These are phyloP conservation scores for Metschnikowia lochheadii DNA, from an alignment of 805 yeast species.

Conservation along the genomic window DNA sequence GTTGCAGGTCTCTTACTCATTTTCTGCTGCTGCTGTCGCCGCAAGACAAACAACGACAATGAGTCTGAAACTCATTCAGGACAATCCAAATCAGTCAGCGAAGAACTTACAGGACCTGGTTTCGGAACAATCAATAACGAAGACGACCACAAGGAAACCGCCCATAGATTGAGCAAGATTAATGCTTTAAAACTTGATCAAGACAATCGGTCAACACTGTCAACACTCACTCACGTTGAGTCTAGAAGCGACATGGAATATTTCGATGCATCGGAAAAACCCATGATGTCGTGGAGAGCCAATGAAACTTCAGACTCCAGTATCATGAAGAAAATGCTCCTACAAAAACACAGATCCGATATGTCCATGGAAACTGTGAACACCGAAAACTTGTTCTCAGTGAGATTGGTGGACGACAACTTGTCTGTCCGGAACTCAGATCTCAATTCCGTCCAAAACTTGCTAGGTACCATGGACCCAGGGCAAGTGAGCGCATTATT, in stretches of 20 bases:
- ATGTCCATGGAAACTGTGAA: constrained; percentile 79
- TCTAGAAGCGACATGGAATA: constrained; percentile 22
- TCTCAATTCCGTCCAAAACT: constrained; percentile 11
- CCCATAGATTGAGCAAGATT: constrained; percentile 44
- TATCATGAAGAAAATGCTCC: constrained; percentile 17
- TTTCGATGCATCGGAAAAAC: constrained; percentile 36
- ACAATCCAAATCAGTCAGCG: constrained; percentile 10
- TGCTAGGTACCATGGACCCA: constrained; percentile 23
- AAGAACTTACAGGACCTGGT: constrained; percentile 31
- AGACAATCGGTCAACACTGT: constrained; percentile 31
- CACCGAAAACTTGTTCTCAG: constrained; percentile 77
- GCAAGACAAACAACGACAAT: constrained; percentile 21
- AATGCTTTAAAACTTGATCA: constrained; percentile 50
- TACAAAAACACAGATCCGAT: constrained; percentile 38
- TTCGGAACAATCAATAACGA: constrained; percentile 27
- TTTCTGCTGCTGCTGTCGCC: constrained; percentile 53
- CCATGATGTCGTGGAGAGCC: constrained; percentile 43
- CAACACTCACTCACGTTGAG: constrained; percentile 54
- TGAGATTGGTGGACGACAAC: constrained; percentile 64
- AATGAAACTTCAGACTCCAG: constrained; percentile 29
- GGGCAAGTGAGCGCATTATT: constrained; percentile 17
- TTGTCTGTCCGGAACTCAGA: constrained; percentile 27
- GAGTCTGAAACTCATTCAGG: constrained; percentile 4
- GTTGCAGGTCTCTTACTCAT: constrained; percentile 47
- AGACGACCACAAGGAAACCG: constrained; percentile 24